Evolutionary conservation across 331 rosid species (phyloP).

Genomic region (Pyrus hybrid): DNA sequence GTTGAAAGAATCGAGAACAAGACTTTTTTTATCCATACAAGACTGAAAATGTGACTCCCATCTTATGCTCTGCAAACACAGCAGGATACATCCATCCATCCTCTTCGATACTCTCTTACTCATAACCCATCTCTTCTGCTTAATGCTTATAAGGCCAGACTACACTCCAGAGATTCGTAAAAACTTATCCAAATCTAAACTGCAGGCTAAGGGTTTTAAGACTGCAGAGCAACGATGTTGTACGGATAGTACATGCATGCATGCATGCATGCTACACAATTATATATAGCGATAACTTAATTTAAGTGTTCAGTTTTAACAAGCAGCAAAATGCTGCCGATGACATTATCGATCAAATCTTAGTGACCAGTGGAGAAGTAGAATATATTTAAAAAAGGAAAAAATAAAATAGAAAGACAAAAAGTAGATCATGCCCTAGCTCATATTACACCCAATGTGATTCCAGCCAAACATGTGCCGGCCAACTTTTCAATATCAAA

Average conservation of each 20-base stretch:
- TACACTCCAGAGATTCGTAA: constrained; percentile 8
- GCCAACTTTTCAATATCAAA: neutral
- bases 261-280: too few species aligned
- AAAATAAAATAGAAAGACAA: neutral
- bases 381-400: neutral
- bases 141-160: constrained; percentile 7
- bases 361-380: too few species aligned
- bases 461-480: neutral
- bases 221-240: constrained; percentile 3
- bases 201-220: neutral
- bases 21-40: constrained; percentile 7
- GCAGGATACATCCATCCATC: constrained; percentile 22
- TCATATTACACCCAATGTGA: constrained; percentile 4
- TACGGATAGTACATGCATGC: constrained; percentile 35
- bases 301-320: too few species aligned
- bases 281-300: too few species aligned
- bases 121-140: constrained; percentile 30
- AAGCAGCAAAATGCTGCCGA: neutral
- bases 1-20: constrained; percentile 17
- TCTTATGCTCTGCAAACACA: constrained; percentile 24
- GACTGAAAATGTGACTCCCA: constrained; percentile 21
- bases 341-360: neutral
- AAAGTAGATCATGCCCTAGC: neutral
- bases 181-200: constrained; percentile 20
- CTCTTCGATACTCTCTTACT: constrained; percentile 5